phyloP scores from a whole-genome alignment of 352 stramenopile species.

The Globisporangium spiculum region DNA sequence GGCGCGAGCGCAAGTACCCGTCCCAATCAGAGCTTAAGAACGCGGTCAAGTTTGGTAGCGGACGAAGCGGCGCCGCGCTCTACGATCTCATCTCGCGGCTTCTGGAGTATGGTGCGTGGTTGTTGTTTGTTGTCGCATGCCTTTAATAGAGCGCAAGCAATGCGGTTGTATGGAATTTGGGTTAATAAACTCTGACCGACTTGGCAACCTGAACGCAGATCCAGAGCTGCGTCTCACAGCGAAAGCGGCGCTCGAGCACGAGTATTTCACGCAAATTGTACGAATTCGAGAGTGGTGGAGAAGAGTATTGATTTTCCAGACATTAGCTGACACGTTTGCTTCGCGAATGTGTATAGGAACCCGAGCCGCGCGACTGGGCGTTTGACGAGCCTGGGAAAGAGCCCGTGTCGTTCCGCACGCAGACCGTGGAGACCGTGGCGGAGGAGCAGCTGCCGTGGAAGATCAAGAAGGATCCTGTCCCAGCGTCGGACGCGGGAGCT shows the following conservation, averaged over 20 bases:
- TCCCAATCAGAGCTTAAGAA: constrained; percentile 82
- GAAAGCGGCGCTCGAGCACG: constrained; percentile 89
- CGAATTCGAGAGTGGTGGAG: constrained; percentile 6
- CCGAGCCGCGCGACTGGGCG: constrained; percentile 80
- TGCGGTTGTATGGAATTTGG: constrained; percentile 1
- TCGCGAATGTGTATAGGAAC: constrained; percentile 41
- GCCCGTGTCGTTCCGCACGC: constrained; percentile 80
- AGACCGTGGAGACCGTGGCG: constrained; percentile 69
- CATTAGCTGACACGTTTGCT: background rate
- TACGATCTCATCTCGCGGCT: constrained; percentile 76
- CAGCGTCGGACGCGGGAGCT: constrained; percentile 8
- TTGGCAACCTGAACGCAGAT: constrained; percentile 39
- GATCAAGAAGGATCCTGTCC: constrained; percentile 41
- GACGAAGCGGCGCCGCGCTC: constrained; percentile 64
- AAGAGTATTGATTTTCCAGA: constrained; percentile 3
- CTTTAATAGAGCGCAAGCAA: constrained; percentile 1
- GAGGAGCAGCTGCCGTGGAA: constrained; percentile 80
- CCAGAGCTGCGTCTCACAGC: constrained; percentile 89
- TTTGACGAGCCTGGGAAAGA: constrained; percentile 88
- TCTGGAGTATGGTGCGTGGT: constrained; percentile 72
- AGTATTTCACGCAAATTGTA: constrained; percentile 92
- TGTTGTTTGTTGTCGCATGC: constrained; percentile 3
- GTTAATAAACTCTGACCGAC: background rate
- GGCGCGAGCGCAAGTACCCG: constrained; percentile 81
- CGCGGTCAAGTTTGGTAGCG: constrained; percentile 78